Percentiles rank a stretch among this genome's conserved stretches.
Evolutionary conservation across 1,284 basidiomycete genomes (phyloP).

Genomic region (Pseudozyma sp.): DNA sequence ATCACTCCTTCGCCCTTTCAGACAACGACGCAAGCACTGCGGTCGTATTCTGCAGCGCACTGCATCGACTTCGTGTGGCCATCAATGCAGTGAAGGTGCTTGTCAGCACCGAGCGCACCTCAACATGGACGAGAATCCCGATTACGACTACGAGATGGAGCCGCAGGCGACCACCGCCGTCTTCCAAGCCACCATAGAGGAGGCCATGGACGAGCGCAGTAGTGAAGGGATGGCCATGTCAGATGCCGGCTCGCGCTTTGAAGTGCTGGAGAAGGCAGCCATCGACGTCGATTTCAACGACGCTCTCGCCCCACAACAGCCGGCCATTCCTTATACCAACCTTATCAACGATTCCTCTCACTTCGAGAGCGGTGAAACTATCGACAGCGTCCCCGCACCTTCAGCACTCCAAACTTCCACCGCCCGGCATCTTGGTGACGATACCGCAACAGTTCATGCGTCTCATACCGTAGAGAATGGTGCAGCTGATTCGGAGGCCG

Average conservation of each 20-base stretch:
- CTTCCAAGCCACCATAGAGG: conserved; percentile 13
- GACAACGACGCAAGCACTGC: too few relatives aligned
- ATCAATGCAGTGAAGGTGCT: neutral
- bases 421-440: neutral
- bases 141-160: conserved; percentile 49
- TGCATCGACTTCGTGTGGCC: too few relatives aligned
- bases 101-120: neutral
- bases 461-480: neutral
- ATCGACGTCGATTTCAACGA: conserved; percentile 40
- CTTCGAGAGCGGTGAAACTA: conserved; percentile 1
- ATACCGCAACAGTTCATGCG: neutral
- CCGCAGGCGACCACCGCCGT: conserved; percentile 12
- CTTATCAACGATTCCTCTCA: neutral
- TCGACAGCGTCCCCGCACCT: neutral
- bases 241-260: conserved; percentile 18
- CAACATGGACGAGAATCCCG: conserved; percentile 31
- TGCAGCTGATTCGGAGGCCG: neutral
- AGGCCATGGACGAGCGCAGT: conserved; percentile 30
- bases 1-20: too few relatives aligned
- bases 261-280: conserved; percentile 14
- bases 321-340: neutral
- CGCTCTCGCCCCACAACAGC: neutral
- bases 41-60: too few relatives aligned
- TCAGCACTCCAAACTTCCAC: neutral
- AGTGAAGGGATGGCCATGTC: conserved; percentile 34